Conservation (phyloP, 1,139 yeast species). For the Sugiyamaella japonica region DNA sequence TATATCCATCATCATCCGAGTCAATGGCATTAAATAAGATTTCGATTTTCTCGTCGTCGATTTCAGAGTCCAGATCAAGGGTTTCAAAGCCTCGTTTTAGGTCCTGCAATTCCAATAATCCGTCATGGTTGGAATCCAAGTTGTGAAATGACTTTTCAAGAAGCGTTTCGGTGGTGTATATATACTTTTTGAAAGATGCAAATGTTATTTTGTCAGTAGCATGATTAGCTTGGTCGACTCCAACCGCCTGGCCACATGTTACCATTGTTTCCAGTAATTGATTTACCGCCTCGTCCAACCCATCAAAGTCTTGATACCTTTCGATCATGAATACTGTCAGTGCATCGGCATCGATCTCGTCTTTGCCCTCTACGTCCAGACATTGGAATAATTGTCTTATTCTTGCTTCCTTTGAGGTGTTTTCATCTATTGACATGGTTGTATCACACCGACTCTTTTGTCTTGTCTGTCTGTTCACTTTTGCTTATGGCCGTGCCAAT, state of each 20-base stretch:
- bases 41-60: conserved; percentile 57
- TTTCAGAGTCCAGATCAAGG: conserved; percentile 50
- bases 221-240: background rate
- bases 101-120: conserved; percentile 65
- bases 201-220: conserved; percentile 49
- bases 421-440: conserved; percentile 7
- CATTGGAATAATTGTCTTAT: conserved; percentile 26
- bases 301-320: conserved; percentile 51
- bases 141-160: conserved; percentile 66
- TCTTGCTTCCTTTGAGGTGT: conserved; percentile 16
- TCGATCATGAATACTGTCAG: conserved; percentile 23
- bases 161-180: conserved; percentile 64
- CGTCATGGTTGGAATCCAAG: conserved; percentile 76
- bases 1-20: conserved; percentile 61
- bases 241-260: conserved; percentile 33
- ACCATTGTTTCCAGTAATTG: conserved; percentile 59
- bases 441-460: too few relatives aligned
- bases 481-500: background rate
- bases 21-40: conserved; percentile 63
- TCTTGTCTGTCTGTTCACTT: background rate
- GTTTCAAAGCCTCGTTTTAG: conserved; percentile 60
- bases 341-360: conserved; percentile 23
- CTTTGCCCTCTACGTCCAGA: conserved; percentile 24
- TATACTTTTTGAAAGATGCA: conserved; percentile 61
- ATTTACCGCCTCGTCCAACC: conserved; percentile 60